Evolutionary conservation across 345 rosid species (phyloP).

Genomic region (Nephelium lappaceum): DNA sequence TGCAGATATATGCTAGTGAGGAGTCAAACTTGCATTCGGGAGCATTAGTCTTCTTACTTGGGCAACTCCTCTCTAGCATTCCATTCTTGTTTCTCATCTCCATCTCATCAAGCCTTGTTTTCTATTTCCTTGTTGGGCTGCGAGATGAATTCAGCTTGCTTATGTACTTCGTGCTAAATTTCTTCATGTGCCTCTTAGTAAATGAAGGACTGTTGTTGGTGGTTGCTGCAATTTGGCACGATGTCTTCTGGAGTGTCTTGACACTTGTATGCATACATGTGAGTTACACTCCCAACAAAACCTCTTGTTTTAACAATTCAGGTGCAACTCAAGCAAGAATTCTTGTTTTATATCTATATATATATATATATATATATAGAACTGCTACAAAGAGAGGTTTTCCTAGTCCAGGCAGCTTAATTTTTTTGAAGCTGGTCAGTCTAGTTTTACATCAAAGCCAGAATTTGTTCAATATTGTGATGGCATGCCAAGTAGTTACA

Average conservation of each 20-base stretch:
- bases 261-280: slow-evolving; percentile 67
- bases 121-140: slow-evolving; percentile 90
- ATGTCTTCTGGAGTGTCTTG: slow-evolving; percentile 79
- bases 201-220: slow-evolving; percentile 89
- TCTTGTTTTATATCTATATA: background rate
- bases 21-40: slow-evolving; percentile 91
- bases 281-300: slow-evolving; percentile 36
- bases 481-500: too few species aligned
- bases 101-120: slow-evolving; percentile 91
- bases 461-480: too few species aligned
- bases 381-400: too few species aligned
- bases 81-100: slow-evolving; percentile 96
- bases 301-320: background rate
- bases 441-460: too few species aligned
- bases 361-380: too few species aligned
- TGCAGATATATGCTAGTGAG: slow-evolving; percentile 82
- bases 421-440: too few species aligned
- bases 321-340: background rate
- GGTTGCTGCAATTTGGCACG: slow-evolving; percentile 66
- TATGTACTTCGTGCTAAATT: slow-evolving; percentile 97
- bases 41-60: slow-evolving; percentile 81
- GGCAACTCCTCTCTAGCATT: slow-evolving; percentile 93
- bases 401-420: too few species aligned
- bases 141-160: slow-evolving; percentile 89
- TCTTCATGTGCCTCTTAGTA: slow-evolving; percentile 86